Evolutionary conservation across 208 protist genomes (phyloP), one percentile per base, ranked within the genome.

Genomic region (Leishmania martiniquensis): DNA sequence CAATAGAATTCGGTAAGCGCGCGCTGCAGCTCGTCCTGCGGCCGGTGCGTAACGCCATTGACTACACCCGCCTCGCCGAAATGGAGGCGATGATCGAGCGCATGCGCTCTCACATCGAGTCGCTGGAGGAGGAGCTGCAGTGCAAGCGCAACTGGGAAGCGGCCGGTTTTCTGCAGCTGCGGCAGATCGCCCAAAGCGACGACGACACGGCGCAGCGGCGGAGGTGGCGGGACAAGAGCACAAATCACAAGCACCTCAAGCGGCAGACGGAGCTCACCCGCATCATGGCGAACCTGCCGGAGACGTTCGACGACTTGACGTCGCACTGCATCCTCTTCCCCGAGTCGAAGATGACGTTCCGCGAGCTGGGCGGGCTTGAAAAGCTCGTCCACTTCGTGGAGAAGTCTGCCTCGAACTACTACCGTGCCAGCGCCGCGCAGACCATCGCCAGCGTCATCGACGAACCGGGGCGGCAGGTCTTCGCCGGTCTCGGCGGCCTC

Each of bases 11-110:
- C 75, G 95, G 94, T 74, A 97, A 97, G 75, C 86, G 94, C 34
- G 94, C 93, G 9, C 78, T 96, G 59, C 91, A 97, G 84, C 83
- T 97, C 34, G 93, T 97, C 12, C 76, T 98, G 69, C 89, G 91
- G 51, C 93, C 95, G 20, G 91, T 97, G 71, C 87, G 93, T 71
- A 97, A 98, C 82, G 92, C 95, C 49, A 96, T 97, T 77, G 95
- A 96, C 77, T 98, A 97, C 87, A 98, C 86, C 55, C 92, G 94
- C 7, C 86, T 98, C 42, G 94, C 93, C 17, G 95, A 98, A 85
- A 98, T 98, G 95, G 93, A 98, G 86, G 89, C 90, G 34, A 97
- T 97, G 92, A 98, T 98, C 85, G 94, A 98, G 85, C 83, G 87
- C 37, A 98, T 98, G 95, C 91, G 93, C 4, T 88, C 85, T 20